Evolutionary conservation across 768 basidiomycete species (phyloP), one percentile per base, ranked within the genome.

Genomic region (Russula olivacea): DNA sequence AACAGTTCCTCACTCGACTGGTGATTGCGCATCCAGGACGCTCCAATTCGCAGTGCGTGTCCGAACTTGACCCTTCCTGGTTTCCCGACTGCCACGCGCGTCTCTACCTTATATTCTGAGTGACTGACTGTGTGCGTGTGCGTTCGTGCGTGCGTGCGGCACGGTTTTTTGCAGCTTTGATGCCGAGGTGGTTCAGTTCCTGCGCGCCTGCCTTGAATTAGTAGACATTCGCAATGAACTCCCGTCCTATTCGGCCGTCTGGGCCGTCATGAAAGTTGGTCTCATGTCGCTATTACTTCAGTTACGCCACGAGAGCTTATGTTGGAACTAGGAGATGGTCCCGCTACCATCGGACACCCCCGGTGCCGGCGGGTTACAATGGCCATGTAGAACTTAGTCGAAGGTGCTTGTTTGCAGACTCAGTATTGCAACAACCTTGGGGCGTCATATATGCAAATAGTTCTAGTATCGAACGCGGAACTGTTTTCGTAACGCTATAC

Each of bases 181-280:
- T 38, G 30, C 53, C 14, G 63, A 64, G 38, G 63, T 58, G 12
- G 28, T 21, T 10, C 57, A 54, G 28, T 64, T 64, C 21, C 32
- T 64, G 19, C 52, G 17, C 15, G 30, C 38, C 3, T 21, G 51
- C 38, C 48, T 59, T 38, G 47, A 43, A 34, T 10, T 32, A 4
- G 38, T 23, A 4, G 63, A 64, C 11, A 54, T 64, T 38, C 53
- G 58, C 28, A 10, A 45, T 14, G 63, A 38, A 25, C 11, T 59
- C 17, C 30, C 30, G 2, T 15, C 63, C 4, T 59, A 64, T 38
- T 25, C 25, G 28, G 34, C 57, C 12, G 36, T 49, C 28, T 63
- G 53, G 58, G 38, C 28, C n/a, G 55, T 64, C 47, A 64, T 64
- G 63, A 64, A 64, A 40, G 58, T 59, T 17, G 3, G 63, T 63